Evolutionary conservation across 352 stramenopile species (phyloP), one percentile per base, ranked within the genome.

Genomic region (Thraustotheca clavata): DNA sequence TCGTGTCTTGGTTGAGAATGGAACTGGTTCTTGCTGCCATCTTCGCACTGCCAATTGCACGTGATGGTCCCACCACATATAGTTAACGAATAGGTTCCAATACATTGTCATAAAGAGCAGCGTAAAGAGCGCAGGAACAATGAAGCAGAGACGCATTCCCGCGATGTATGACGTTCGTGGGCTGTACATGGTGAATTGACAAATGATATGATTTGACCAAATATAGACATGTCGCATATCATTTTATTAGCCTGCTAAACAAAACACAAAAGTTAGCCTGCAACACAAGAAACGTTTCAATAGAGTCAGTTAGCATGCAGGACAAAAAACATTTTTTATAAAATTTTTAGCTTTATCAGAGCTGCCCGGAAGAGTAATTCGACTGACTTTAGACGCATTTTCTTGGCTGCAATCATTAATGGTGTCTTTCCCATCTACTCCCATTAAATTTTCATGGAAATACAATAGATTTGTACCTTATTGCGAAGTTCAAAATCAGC

Each of bases 281-380:
- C 39, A 20, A 47, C 39, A 47, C 2, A 24, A 43, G 16, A 43
- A 43, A 43, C 38, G n/a, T n/a, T n/a, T n/a, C n/a, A n/a, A n/a
- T n/a, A n/a, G n/a, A n/a, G n/a, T n/a, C n/a, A n/a, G n/a, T n/a
- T n/a, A n/a, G n/a, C n/a, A n/a, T n/a, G n/a, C 43, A 7, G 3
- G 31, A 52, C 39, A 47, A 47, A n/a, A n/a, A n/a, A n/a, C n/a
- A n/a, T n/a, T n/a, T n/a, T n/a, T 52, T 52, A 52, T 31, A 52
- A 52, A 31, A 52, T 52, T 7, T 52, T 52, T 52, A 35, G 31
- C 31, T 31, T 52, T 31, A 52, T 31, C 7, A 52, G 43, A 24
- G 43, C 43, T 9, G 43, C 43, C 9, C 43, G 43, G 43, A 52
- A 52, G 43, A 52, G 43, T 9, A 52, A 11, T 7, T 52, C 43